Conservation (phyloP, 345 rosid genomes). For the Sisymbrium irio region DNA sequence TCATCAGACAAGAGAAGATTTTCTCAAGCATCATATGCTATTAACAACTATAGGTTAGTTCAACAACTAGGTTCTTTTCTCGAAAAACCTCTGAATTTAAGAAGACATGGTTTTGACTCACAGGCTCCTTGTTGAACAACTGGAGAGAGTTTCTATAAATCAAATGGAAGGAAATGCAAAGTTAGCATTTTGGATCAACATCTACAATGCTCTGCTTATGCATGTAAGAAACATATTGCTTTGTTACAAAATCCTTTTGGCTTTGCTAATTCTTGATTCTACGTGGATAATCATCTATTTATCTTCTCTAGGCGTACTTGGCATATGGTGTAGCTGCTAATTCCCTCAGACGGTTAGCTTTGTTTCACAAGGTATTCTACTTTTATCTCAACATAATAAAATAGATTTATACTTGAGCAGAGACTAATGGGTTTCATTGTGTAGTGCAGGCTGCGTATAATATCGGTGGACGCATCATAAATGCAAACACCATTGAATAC, state of each 20-base stretch:
- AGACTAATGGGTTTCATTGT: constrained; percentile 40
- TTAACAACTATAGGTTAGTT: constrained; percentile 66
- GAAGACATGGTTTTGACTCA: constrained; percentile 22
- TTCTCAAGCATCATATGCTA: constrained; percentile 67
- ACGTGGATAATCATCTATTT: not conserved
- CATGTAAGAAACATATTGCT: constrained; percentile 53
- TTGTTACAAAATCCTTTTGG: not conserved
- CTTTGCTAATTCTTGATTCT: not conserved
- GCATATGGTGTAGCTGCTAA: constrained; percentile 77
- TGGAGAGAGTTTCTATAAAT: constrained; percentile 58
- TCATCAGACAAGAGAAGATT: constrained; percentile 63
- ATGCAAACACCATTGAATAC: constrained; percentile 84
- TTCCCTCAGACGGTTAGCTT: constrained; percentile 71
- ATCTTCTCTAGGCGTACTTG: constrained; percentile 62
- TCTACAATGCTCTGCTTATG: constrained; percentile 90
- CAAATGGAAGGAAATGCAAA: constrained; percentile 63
- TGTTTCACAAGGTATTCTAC: constrained; percentile 84
- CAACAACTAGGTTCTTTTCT: not conserved
- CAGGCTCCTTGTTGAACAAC: constrained; percentile 87
- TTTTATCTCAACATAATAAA: not conserved
- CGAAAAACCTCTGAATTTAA: not conserved
- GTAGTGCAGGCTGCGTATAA: constrained; percentile 90
- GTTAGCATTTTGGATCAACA: constrained; percentile 86
- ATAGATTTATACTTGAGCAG: not conserved
- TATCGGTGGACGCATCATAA: constrained; percentile 72